phyloP scores from a whole-genome alignment of 768 basidiomycete genomes.

The Leccinum incarnatum region DNA sequence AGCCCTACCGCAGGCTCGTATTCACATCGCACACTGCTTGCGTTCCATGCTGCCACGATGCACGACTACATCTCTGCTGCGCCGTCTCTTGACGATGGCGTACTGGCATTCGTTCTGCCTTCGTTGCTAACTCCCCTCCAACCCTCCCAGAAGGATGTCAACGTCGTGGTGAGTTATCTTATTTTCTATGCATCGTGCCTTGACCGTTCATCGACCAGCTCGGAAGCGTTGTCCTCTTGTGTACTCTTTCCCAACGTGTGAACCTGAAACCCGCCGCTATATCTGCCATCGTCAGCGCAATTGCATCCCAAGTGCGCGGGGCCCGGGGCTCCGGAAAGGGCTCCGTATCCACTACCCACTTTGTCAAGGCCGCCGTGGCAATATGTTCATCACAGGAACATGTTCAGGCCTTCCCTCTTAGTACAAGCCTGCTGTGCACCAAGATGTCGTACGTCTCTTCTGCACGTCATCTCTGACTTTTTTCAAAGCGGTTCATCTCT shows the following conservation, averaged over 20 bases:
- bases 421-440: slow-evolving; percentile 40
- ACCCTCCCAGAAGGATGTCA: slow-evolving; percentile 43
- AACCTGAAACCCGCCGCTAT: slow-evolving; percentile 57
- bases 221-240: slow-evolving; percentile 70
- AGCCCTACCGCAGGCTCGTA: slow-evolving; percentile 29
- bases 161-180: slow-evolving; percentile 44
- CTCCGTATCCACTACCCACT: slow-evolving; percentile 52
- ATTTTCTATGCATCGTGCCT: background rate
- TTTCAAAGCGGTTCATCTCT: background rate
- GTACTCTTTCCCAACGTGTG: slow-evolving; percentile 65
- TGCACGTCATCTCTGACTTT: background rate
- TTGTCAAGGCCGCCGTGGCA: slow-evolving; percentile 62
- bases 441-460: slow-evolving; percentile 45
- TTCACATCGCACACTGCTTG: slow-evolving; percentile 69
- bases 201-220: slow-evolving; percentile 42
- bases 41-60: slow-evolving; percentile 77
- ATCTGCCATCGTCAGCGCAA: slow-evolving; percentile 52
- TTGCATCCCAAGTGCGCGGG: slow-evolving; percentile 47
- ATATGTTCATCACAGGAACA: slow-evolving; percentile 63
- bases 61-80: slow-evolving; percentile 73
- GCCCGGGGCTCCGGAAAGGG: slow-evolving; percentile 17
- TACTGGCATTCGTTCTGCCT: slow-evolving; percentile 62
- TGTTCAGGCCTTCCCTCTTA: slow-evolving; percentile 44
- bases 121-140: slow-evolving; percentile 60
- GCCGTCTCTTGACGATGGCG: slow-evolving; percentile 61